Conservation (phyloP, 495 filamentous ascomycete species). For the Aspergillus sclerotiicarbonarius region DNA sequence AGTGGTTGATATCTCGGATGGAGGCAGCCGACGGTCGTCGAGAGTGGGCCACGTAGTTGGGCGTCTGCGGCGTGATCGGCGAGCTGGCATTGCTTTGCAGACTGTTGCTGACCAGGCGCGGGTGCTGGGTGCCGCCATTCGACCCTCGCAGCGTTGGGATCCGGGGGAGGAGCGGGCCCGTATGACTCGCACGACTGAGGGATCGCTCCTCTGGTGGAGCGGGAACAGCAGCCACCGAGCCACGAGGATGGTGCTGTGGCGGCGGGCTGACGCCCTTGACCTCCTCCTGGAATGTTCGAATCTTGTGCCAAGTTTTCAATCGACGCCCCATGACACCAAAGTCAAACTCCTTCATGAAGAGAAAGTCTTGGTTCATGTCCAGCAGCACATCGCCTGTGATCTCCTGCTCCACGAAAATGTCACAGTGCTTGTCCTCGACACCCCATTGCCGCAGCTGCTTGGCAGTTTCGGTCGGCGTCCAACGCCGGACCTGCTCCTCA, state of each 20-base stretch:
- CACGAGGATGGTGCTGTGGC: conserved; percentile 23
- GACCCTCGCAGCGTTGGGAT: conserved; percentile 53
- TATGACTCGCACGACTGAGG: conserved; percentile 35
- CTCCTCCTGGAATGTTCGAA: conserved; percentile 85
- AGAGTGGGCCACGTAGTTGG: conserved; percentile 53
- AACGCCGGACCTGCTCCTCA: conserved; percentile 64
- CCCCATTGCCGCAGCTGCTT: conserved; percentile 78
- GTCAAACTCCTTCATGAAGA: conserved; percentile 94
- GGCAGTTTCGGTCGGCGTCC: conserved; percentile 77
- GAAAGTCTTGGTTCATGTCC: conserved; percentile 88
- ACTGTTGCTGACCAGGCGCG: conserved; percentile 30
- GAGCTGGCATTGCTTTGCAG: conserved; percentile 30
- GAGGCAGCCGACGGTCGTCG: conserved; percentile 74
- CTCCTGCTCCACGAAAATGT: conserved; percentile 93
- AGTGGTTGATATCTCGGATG: conserved; percentile 78
- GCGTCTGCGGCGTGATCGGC: conserved; percentile 33
- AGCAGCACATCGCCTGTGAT: conserved; percentile 91
- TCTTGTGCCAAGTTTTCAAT: conserved; percentile 92
- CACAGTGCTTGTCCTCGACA: conserved; percentile 81
- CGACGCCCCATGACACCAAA: conserved; percentile 85
- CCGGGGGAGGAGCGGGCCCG: conserved; percentile 55
- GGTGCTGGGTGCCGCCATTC: conserved; percentile 30
- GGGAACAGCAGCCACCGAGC: conserved; percentile 32
- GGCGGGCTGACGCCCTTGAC: conserved; percentile 47
- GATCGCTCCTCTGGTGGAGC: conserved; percentile 40